These are phyloP conservation scores for Coleophoma crateriformis DNA, from an alignment of 2,329 filamentous ascomycete species.

Conservation along the genomic window DNA sequence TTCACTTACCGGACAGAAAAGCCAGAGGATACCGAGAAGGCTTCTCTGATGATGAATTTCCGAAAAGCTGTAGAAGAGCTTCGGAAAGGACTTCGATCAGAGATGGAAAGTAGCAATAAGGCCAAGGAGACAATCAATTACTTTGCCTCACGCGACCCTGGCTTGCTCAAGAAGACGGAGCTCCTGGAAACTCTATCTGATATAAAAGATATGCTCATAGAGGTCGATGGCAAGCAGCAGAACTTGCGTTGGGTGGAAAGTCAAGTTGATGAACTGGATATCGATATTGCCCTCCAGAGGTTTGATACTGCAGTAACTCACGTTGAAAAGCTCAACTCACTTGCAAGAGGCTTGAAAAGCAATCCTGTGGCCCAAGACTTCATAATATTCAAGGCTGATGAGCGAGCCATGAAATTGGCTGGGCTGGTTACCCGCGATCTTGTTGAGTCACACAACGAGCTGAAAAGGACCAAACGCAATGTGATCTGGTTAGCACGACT, in stretches of 20 bases:
- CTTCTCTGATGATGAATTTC: slow-evolving; percentile 77
- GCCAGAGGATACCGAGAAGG: slow-evolving; percentile 72
- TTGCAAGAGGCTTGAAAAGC: slow-evolving; percentile 76
- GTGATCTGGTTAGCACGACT: slow-evolving; percentile 80
- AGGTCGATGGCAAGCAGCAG: slow-evolving; percentile 94
- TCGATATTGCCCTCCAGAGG: slow-evolving; percentile 85
- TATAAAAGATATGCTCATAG: slow-evolving; percentile 83
- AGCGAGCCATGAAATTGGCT: slow-evolving; percentile 73
- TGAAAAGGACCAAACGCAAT: slow-evolving; percentile 71
- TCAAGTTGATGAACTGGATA: slow-evolving; percentile 93
- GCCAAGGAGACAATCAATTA: slow-evolving; percentile 81
- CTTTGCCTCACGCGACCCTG: slow-evolving; percentile 72
- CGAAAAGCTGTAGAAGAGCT: slow-evolving; percentile 90
- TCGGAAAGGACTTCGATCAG: slow-evolving; percentile 76
- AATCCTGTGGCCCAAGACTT: slow-evolving; percentile 87
- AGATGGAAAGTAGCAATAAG: slow-evolving; percentile 83
- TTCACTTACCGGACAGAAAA: slow-evolving; percentile 93
- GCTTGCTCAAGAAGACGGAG: slow-evolving; percentile 72
- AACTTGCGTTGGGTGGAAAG: slow-evolving; percentile 93
- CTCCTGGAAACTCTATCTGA: slow-evolving; percentile 73
- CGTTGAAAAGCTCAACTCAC: slow-evolving; percentile 77
- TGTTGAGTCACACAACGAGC: slow-evolving; percentile 70
- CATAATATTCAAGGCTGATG: slow-evolving; percentile 85
- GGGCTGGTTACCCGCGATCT: slow-evolving; percentile 72
- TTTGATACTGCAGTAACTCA: slow-evolving; percentile 80